Conservation (phyloP, 192 early-diverging fungal genomes). For the Ramicandelaber brevisporus region DNA sequence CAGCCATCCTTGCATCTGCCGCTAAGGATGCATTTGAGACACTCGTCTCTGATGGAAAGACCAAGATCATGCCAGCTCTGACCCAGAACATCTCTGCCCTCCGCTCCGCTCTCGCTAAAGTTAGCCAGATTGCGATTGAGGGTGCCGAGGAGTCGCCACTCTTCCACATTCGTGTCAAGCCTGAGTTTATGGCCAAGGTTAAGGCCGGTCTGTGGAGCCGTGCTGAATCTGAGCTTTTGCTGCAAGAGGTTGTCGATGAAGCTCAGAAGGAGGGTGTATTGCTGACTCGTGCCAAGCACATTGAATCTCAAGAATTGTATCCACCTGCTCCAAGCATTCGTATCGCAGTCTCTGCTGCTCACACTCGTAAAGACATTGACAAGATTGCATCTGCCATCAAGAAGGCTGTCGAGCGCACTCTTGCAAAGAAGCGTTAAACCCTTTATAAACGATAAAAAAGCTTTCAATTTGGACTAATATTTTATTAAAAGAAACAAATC, state of each 20-base stretch:
- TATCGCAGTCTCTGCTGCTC: constrained; percentile 44
- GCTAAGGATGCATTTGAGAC: constrained; percentile 52
- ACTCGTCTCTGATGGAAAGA: constrained; percentile 8
- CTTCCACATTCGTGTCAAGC: constrained; percentile 43
- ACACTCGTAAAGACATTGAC: constrained; percentile 62
- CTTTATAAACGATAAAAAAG: no score
- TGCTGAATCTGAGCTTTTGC: constrained; percentile 19
- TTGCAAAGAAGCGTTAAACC: constrained; percentile 16
- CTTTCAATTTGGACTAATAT: no score
- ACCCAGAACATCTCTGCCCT: constrained; percentile 34
- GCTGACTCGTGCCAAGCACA: constrained; percentile 69
- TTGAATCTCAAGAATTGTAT: constrained; percentile 48
- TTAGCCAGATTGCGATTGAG: constrained; percentile 18
- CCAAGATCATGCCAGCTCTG: constrained; percentile 20
- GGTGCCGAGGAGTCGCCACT: constrained; percentile 32
- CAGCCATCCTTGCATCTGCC: constrained; percentile 71
- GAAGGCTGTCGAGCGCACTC: constrained; percentile 26
- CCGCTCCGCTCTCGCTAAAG: constrained; percentile 23
- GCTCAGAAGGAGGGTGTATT: constrained; percentile 58
- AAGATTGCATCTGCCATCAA: constrained; percentile 54
- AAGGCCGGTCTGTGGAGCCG: constrained; percentile 30
- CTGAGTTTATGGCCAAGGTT: constrained; percentile 26
- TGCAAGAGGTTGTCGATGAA: constrained; percentile 64
- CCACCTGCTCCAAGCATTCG: constrained; percentile 59
- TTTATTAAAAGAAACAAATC: no score